Evolutionary conservation across 176 grass and related monocot genomes (phyloP), one percentile per base, ranked within the genome.

Genomic region (Guadua angustifolia): DNA sequence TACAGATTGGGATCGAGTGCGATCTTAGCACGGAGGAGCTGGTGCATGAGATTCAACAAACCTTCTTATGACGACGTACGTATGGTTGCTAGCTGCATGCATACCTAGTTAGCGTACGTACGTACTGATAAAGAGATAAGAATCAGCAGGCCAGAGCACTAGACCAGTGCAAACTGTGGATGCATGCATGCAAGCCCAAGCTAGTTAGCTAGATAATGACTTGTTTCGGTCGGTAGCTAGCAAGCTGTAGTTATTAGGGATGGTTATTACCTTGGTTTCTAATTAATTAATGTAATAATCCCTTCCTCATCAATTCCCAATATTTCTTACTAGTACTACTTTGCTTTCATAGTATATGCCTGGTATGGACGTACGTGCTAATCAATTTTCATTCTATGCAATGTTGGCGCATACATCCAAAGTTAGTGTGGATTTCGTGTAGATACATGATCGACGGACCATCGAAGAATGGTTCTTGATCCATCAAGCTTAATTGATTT

Each of bases 1-100:
- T 79, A 24, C 94, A 97, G 94, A 97, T 97, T 44, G 94, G 92
- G 66, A 94, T 97, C n/a, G 89, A 97, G 66, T 97, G 94, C 71
- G 83, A 97, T 69, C 89, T 97, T 36, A 97, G 94, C 35, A 87
- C 89, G 8, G 91, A 97, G 79, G 94, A 94, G 66, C 92, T 97
- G 50, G 89, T 86, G 70, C 87, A 94, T 40, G 89, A 94, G 61
- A 88, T 97, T 70, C 91, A 88, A 71, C 85, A 88, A 80, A 92
- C 94, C 43, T 90, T 97, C 67, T 86, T 79, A 25, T 89, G 32
- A 90, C 66, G 43, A 19, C 70, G 51, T 70, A 13, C 43, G 32
- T 40, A 66, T 15, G 33, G n/a, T 71, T 24, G 26, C 43, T 70
- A 39, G 65, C 50, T 80, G 58, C 15, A 50, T 59, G 52, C 15